Evolutionary conservation across 164 flowering plant genomes (phyloP), one percentile per base, ranked within the genome.

Genomic region (Vitis rotundifolia): DNA sequence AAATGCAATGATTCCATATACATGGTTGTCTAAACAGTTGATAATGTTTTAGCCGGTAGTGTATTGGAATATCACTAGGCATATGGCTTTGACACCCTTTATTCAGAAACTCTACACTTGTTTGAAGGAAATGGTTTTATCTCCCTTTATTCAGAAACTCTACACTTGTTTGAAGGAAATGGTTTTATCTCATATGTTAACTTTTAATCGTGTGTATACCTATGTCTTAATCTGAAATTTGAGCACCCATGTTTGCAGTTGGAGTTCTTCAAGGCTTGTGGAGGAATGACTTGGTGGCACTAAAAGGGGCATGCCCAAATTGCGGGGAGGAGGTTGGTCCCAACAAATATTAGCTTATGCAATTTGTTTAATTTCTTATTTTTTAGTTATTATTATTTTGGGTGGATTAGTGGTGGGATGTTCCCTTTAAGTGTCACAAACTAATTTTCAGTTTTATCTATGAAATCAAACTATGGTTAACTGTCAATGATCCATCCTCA

Each of bases 221-320:
- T 50, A 16, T 8, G 4, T 13, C 61, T 61, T 53, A 64, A 62
- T 70, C 7, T 59, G 50, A 18, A 64, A 62, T 70, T 26, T 59
- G 50, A 18, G 14, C 9, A 26, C 19, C 26, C 14, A 53, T 77
- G 66, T 9, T 62, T 62, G 11, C 84, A 93, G 99, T 90, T 67
- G 78, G 82, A 77, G 96, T 89, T 50, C 94, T 95, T 67, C 77
- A 84, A 67, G 83, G 99, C 56, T 79, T 93, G 19, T 90, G 97
- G 98, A 88, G 77, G 75, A 91, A 90, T 82, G 93, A 93, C 81
- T 82, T 95, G 82, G 96, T 89, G 67, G 97, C 97, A n/a, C 60
- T 95, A 22, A 95, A 85, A 73, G 97, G 99, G 16, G 73, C 90
- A 60, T 95, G 99, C 80, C 99, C 99, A 28, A 93, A 84, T 79